phyloP scores from a whole-genome alignment of 2,329 filamentous ascomycete genomes.

The Epicoccum nigrum region DNA sequence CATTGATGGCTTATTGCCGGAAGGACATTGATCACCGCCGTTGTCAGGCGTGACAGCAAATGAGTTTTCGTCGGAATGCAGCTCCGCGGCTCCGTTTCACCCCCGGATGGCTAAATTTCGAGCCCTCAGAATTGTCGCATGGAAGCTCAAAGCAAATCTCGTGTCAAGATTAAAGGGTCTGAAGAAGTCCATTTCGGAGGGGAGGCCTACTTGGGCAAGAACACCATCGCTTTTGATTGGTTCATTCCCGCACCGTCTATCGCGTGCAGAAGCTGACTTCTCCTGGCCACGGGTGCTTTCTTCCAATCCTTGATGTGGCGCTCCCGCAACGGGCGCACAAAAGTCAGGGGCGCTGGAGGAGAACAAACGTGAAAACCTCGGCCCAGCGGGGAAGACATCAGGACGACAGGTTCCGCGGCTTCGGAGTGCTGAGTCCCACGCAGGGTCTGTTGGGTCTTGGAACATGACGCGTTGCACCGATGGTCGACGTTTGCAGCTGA shows the following conservation, averaged over 20 bases:
- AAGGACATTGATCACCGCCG: not conserved
- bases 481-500: constrained; percentile 8
- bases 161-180: constrained; percentile 10
- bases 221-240: not conserved
- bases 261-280: not conserved
- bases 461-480: constrained; percentile 2
- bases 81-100: not conserved
- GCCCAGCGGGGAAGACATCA: not conserved
- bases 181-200: constrained; percentile 6
- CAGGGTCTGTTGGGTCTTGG: not conserved
- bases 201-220: constrained; percentile 1
- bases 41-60: not conserved
- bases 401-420: not conserved
- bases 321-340: not conserved
- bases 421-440: no score
- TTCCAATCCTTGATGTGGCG: not conserved
- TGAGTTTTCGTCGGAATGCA: not conserved
- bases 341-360: not conserved
- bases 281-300: constrained; percentile 1
- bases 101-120: not conserved
- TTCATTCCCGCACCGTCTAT: constrained; percentile 8
- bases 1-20: not conserved
- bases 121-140: not conserved
- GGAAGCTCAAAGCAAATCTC: constrained; percentile 3
- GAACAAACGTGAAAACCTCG: not conserved